Base-by-base conservation (phyloP, 2,329 filamentous ascomycete species). In the Albophoma yamanashiensis region DNA sequence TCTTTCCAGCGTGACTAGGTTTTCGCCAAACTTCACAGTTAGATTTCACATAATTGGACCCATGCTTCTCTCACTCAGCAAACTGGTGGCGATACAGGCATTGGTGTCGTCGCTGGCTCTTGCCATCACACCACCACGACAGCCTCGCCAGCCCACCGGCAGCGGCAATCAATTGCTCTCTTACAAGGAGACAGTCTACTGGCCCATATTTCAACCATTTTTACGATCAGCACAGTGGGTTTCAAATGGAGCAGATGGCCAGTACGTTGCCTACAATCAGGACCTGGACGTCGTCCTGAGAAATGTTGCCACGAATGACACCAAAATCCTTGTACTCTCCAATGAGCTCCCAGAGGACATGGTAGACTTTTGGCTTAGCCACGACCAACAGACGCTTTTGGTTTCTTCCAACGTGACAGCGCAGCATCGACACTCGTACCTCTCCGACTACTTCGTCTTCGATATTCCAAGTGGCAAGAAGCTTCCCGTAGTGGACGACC, bases 401-500 rank as follows among this genome's bases (percentile, higher is more conserved):
- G 84, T 86, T 73, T 78, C 85, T 1, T 79, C 83, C 59, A 89
- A 89, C 66, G 80, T 83, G 69, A 89, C 83, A 17, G 87, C 88
- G 71, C 81, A 87, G 68, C 89, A 89, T 67, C 82, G 87, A 1
- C 75, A 88, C 71, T 87, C 86, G 7, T 89, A 85, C 71, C 86
- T 85, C 68, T 82, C 86, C 40, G 80, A 89, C 68, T 89, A 89
- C 70, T 79, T 83, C 53, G 74, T 89, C 25, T 79, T 86, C 55
- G 82, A 89, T 63, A 79, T 87, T 14, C 76, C 75, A n/a, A 81
- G 78, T 0, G 83, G 83, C 31, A 70, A 79, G 59, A 74, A 79
- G 1, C 76, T 76, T 4, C 78, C 85, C 0, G 75, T 89, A 0
- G 79, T 85, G 0, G 73, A 78, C 0, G 81, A 84, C 60, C 85